These are phyloP conservation scores for Myrmaecium sp. DNA, from an alignment of 2,329 filamentous ascomycete genomes.

Conservation along the genomic window DNA sequence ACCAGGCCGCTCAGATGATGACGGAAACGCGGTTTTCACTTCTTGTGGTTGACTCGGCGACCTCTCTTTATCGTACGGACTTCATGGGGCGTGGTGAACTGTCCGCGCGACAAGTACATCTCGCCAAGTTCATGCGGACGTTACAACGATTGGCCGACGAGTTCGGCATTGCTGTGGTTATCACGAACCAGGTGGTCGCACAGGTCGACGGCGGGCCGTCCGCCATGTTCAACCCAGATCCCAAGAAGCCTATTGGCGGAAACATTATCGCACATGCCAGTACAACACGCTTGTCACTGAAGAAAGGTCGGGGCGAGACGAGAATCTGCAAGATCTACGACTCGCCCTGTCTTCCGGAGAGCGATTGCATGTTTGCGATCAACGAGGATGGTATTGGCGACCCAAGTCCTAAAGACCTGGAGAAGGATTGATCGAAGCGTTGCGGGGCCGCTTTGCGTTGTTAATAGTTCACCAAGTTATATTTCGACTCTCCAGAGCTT, in stretches of 20 bases:
- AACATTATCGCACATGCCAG: conserved; percentile 98
- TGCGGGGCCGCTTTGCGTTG: no score
- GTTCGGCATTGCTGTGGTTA: conserved; percentile 95
- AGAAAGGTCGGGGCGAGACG: conserved; percentile 90
- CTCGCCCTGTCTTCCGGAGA: conserved; percentile 90
- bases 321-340: conserved; percentile 99
- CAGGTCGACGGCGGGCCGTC: conserved; percentile 94
- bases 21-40: conserved; percentile 95
- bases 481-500: no score
- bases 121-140: conserved; percentile 77
- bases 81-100: conserved; percentile 94
- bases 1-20: conserved; percentile 97
- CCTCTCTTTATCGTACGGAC: conserved; percentile 86
- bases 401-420: conserved; percentile 84
- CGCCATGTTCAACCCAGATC: conserved; percentile 98
- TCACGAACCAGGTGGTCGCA: conserved; percentile 96
- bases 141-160: conserved; percentile 59
- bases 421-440: conserved; percentile 60
- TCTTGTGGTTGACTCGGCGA: conserved; percentile 89
- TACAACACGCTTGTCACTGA: conserved; percentile 83
- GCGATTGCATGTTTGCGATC: conserved; percentile 92
- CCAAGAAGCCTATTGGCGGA: conserved; percentile 96
- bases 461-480: no score
- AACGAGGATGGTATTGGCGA: conserved; percentile 94
- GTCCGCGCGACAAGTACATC: conserved; percentile 76